Base-by-base conservation (phyloP, 225 moss, liverwort and hornwort species). In the Takakia lepidozioides region DNA sequence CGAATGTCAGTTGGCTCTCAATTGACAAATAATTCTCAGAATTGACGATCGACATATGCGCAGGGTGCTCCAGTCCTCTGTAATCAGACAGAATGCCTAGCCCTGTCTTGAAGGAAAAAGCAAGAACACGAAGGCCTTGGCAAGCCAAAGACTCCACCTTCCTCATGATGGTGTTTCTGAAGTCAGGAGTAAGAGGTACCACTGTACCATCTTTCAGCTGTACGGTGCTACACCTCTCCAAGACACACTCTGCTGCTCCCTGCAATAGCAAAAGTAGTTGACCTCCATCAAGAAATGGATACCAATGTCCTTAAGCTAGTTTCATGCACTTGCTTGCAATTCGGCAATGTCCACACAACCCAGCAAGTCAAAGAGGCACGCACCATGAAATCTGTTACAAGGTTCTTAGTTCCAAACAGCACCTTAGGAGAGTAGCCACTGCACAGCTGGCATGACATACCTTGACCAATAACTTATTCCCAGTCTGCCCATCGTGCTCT, bases 401-500 rank as follows among this genome's bases (percentile, higher is more conserved):
- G n/a, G n/a, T n/a, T n/a, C n/a, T n/a, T n/a, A n/a, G n/a, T n/a
- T n/a, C n/a, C n/a, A n/a, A n/a, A n/a, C n/a, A n/a, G n/a, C n/a
- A n/a, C n/a, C n/a, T n/a, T n/a, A 29, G 4, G 32, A 32, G 15
- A 14, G 25, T 19, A 14, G 15, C n/a, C n/a, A n/a, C n/a, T n/a
- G n/a, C n/a, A n/a, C n/a, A n/a, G n/a, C n/a, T n/a, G n/a, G n/a
- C n/a, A n/a, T n/a, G n/a, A 32, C 11, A 47, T 64, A 82, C 82
- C 82, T 82, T 82, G 10, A 82, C 82, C 36, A 82, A 58, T 23
- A 82, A 70, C 63, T 73, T 73, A 37, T 74, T 82, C 28, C 50
- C 49, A 10, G 27, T 51, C 38, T 51, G 40, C 24, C 61, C 46
- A 52, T 61, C 57, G 39, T 37, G 60, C 34, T 70, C 73, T 51